These are phyloP conservation scores for Bipolaris cookei DNA, from an alignment of 2,329 filamentous ascomycete species.

Conservation along the genomic window DNA sequence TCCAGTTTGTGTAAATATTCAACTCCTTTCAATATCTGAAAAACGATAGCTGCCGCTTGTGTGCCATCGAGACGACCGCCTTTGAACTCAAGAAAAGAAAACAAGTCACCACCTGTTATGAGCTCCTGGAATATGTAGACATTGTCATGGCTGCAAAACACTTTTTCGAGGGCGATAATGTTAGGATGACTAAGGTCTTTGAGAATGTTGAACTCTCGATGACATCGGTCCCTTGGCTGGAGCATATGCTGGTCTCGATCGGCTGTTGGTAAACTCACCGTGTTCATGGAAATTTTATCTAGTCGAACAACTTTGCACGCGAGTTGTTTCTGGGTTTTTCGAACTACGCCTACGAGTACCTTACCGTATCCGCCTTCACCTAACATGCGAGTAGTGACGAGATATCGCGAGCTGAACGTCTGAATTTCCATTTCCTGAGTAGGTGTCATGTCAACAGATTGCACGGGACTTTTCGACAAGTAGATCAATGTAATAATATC, in stretches of 20 bases:
- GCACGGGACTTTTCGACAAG: constrained; percentile 10
- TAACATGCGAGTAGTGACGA: constrained; percentile 58
- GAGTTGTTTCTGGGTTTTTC: constrained; percentile 62
- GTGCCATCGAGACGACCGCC: constrained; percentile 55
- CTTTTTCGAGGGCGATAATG: constrained; percentile 63
- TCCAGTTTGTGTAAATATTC: constrained; percentile 62
- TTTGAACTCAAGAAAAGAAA: constrained; percentile 63
- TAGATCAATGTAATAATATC: constrained; percentile 38
- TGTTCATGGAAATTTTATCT: constrained; percentile 19
- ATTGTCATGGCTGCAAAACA: constrained; percentile 59
- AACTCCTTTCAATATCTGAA: constrained; percentile 64
- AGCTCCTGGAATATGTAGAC: constrained; percentile 68
- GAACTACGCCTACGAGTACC: constrained; percentile 63
- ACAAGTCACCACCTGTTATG: constrained; percentile 65
- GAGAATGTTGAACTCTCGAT: constrained; percentile 57
- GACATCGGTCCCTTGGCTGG: constrained; percentile 25
- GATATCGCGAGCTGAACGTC: constrained; percentile 57
- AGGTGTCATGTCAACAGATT: constrained; percentile 22
- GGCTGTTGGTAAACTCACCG: constrained; percentile 11
- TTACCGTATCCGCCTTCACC: constrained; percentile 62
- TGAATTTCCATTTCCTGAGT: constrained; percentile 48
- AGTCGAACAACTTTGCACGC: constrained; percentile 72
- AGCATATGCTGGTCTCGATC: constrained; percentile 3
- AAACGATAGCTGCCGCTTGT: constrained; percentile 61
- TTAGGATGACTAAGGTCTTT: constrained; percentile 65